phyloP scores from a whole-genome alignment of 371 early-diverging fungal genomes.

The Blyttiomyces sp. region DNA sequence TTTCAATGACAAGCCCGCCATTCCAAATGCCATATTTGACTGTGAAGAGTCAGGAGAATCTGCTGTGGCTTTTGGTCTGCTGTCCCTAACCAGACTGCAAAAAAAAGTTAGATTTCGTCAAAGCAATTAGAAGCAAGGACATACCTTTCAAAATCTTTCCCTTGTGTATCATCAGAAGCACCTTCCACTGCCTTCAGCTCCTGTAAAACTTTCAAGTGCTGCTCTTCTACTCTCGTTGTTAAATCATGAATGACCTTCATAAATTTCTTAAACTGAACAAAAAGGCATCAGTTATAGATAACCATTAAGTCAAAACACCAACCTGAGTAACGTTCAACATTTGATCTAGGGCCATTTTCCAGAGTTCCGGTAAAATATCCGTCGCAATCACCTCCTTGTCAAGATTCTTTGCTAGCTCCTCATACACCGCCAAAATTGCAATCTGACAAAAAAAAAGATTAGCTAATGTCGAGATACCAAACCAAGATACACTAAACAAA shows the following conservation, averaged over 20 bases:
- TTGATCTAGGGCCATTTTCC: conserved; percentile 73
- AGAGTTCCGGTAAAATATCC: conserved; percentile 73
- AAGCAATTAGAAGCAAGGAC: no score
- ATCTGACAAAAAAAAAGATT: conserved; percentile 37
- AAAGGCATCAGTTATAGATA: conserved; percentile 17
- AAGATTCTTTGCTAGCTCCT: conserved; percentile 67
- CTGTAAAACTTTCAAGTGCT: conserved; percentile 61
- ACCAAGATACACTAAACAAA: neutral
- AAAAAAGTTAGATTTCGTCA: no score
- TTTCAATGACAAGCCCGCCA: no score
- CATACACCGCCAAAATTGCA: conserved; percentile 77
- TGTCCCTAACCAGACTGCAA: no score
- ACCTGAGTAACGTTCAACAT: conserved; percentile 68
- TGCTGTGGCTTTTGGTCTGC: no score
- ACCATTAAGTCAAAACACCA: conserved; percentile 1
- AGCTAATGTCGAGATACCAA: neutral
- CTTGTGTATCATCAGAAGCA: no score
- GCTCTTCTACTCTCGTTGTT: conserved; percentile 61
- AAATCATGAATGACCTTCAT: conserved; percentile 66
- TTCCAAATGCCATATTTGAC: no score
- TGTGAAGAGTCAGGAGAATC: no score
- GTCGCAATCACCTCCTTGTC: conserved; percentile 75
- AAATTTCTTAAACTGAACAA: conserved; percentile 58
- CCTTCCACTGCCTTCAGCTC: conserved; percentile 25
- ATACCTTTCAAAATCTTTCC: no score